Evolutionary conservation across 1,284 basidiomycete genomes (phyloP).

Genomic region (Phellopilus nigrolimitatus): DNA sequence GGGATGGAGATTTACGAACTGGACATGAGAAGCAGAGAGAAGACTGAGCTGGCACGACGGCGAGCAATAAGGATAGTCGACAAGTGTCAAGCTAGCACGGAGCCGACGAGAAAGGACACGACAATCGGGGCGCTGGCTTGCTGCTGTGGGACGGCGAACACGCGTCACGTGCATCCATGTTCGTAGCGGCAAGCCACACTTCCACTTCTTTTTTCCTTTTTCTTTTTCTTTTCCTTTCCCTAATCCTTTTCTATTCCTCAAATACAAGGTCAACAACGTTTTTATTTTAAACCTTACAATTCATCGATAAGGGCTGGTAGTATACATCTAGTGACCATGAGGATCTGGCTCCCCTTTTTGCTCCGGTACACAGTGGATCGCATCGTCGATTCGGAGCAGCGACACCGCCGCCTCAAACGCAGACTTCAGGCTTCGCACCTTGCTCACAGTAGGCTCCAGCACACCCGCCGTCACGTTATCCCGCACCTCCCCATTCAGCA

Average conservation of each 20-base stretch:
- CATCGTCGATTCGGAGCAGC: constrained; percentile 93
- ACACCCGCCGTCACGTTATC: constrained; percentile 95
- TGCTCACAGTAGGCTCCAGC: constrained; percentile 95
- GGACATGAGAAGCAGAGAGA: constrained; percentile 11
- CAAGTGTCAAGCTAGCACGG: background rate
- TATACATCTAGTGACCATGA: constrained; percentile 42
- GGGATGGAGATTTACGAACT: constrained; percentile 4
- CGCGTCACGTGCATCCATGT: background rate
- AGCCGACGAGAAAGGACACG: background rate
- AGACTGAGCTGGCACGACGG: constrained; percentile 5
- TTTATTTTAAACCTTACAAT: constrained; percentile 1
- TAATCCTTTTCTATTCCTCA: background rate
- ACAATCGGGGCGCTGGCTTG: constrained; percentile 2
- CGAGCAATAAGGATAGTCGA: constrained; percentile 15
- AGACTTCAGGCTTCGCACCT: constrained; percentile 94
- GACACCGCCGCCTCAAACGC: constrained; percentile 97
- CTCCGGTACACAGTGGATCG: constrained; percentile 83
- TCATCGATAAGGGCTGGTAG: background rate
- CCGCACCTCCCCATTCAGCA: constrained; percentile 90
- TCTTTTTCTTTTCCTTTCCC: constrained; percentile 6
- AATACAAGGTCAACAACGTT: background rate
- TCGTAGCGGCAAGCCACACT: background rate
- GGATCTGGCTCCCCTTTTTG: constrained; percentile 67
- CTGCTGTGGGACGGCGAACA: too few relatives aligned
- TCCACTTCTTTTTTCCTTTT: background rate